phyloP scores from a whole-genome alignment of 2,329 filamentous ascomycete species.

The Aureobasidium sp. region DNA sequence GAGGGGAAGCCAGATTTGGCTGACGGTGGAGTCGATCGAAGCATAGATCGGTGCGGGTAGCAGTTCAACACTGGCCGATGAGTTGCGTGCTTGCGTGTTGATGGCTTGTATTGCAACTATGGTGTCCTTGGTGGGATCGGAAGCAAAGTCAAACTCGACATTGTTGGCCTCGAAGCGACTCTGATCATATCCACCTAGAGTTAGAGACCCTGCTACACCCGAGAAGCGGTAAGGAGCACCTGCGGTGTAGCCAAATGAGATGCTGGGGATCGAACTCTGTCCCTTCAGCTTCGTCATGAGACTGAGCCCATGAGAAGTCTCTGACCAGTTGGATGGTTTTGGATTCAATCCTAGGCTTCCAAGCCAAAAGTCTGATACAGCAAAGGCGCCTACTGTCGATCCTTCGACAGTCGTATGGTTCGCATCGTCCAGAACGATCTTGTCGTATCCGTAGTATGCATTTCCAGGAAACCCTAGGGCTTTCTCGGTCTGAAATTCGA shows the following conservation, averaged over 20 bases:
- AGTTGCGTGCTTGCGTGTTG: constrained; percentile 25
- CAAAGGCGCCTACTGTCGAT: constrained; percentile 36
- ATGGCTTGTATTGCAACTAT: constrained; percentile 50
- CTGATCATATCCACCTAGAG: constrained; percentile 63
- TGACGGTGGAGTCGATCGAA: constrained; percentile 36
- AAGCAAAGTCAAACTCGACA: constrained; percentile 50
- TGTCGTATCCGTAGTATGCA: constrained; percentile 56
- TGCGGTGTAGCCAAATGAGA: constrained; percentile 70
- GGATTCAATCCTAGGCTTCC: constrained; percentile 44
- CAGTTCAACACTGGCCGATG: constrained; percentile 30
- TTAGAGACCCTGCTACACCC: constrained; percentile 44
- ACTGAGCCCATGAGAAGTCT: constrained; percentile 45
- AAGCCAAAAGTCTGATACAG: constrained; percentile 37
- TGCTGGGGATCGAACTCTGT: constrained; percentile 57
- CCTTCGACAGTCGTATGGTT: constrained; percentile 36
- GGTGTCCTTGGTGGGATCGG: constrained; percentile 52
- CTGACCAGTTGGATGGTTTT: constrained; percentile 44
- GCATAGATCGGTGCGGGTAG: constrained; percentile 36
- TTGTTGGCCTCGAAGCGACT: constrained; percentile 56
- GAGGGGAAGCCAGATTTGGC: constrained; percentile 36
- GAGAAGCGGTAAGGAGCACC: constrained; percentile 58
- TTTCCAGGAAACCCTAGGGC: constrained; percentile 55
- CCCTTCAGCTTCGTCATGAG: constrained; percentile 48
- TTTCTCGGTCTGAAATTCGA: constrained; percentile 50
- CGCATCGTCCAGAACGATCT: constrained; percentile 34